Evolutionary conservation across 2,329 filamentous ascomycete species (phyloP).

Genomic region (Calonectria henricotiae): DNA sequence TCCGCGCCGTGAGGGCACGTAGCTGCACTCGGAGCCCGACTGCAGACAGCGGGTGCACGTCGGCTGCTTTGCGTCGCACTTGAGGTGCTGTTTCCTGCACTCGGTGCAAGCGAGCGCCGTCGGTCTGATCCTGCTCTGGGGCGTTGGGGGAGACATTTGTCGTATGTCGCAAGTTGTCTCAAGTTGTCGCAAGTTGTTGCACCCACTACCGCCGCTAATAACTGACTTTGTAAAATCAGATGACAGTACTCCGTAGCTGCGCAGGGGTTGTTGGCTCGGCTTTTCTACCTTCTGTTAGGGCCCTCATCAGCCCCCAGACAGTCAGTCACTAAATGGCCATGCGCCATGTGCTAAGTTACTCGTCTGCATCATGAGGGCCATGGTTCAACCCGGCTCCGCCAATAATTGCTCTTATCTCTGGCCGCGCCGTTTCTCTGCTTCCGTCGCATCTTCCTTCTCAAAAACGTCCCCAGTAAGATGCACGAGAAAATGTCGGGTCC

Average conservation of each 20-base stretch:
- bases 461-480: not conserved
- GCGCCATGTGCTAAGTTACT: not conserved
- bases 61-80: slow-evolving; percentile 14
- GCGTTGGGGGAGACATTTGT: not conserved
- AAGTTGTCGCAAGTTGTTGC: not conserved
- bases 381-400: not conserved
- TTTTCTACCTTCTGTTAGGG: not conserved
- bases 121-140: slow-evolving; percentile 3
- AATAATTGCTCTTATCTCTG: not conserved
- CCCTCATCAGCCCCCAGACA: not conserved
- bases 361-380: not conserved
- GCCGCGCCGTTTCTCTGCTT: not conserved
- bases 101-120: not conserved
- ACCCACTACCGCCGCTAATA: no score
- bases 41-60: slow-evolving; percentile 1
- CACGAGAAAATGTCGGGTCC: not conserved
- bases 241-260: not conserved
- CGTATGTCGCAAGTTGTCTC: not conserved
- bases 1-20: slow-evolving; percentile 1
- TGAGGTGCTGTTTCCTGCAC: slow-evolving; percentile 12
- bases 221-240: not conserved
- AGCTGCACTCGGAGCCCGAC: not conserved
- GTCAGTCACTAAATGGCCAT: not conserved
- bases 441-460: not conserved
- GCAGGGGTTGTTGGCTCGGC: slow-evolving; percentile 9